Evolutionary conservation across 2,329 filamentous ascomycete species (phyloP), one percentile per base, ranked within the genome.

Genomic region (Colletotrichum incanum): DNA sequence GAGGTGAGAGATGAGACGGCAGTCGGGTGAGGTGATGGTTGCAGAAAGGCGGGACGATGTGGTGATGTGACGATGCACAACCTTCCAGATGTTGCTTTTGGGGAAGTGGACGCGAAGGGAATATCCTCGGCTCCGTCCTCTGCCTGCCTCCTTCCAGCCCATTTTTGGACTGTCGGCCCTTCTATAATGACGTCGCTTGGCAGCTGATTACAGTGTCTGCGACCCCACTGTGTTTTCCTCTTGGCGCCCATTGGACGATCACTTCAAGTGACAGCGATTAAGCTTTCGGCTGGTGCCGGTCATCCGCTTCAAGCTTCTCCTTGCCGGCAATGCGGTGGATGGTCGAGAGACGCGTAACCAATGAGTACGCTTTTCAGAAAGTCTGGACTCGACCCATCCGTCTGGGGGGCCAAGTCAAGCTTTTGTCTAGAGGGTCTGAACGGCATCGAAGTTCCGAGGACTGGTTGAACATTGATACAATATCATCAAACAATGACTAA

Each of bases 251-350:
- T 54, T 50, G 56, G 49, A 39, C 23, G 16, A 5, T 37, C 37
- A 37, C 31, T 26, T 16, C 3, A 18, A 5, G n/a, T 59, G 55
- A 26, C 37, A 59, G 31, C 59, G n/a, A 72, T 64, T 43, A 69
- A 69, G 69, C 65, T 69, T 55, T 72, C 65, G 69, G 43, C 61
- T 49, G 54, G 43, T 72, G 69, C 69, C 69, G 65, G 14, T 23
- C 63, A 47, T 31, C 69, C 65, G 65, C 43, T 41, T 43, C 45
- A 69, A 69, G 69, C 65, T 67, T 55, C 59, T 28, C 28, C n/a
- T 14, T 18, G n/a, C 28, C 7, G 18, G 20, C 2, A 5, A n/a
- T 28, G 11, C 37, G 12, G 49, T 47, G 47, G 45, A 52, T 31
- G 47, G 37, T 26, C 26, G 18, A 45, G 20, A 5, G 34, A 37